Conservation (phyloP, 1,284 basidiomycete genomes). For the Sutorius eximius region DNA sequence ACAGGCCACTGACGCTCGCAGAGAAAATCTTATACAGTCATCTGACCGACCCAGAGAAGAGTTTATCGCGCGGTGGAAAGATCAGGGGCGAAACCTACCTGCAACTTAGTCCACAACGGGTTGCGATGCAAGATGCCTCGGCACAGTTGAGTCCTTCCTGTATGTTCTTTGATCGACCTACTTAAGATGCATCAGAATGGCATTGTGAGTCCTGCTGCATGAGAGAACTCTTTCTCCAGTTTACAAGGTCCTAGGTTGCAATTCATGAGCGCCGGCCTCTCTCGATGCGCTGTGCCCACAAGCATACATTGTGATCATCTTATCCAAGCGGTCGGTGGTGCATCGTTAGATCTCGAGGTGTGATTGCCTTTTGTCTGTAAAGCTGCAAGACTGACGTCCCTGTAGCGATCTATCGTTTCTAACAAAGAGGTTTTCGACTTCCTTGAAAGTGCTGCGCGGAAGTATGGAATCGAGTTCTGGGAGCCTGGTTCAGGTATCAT, state of each 20-base stretch:
- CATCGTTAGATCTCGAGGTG: conserved; percentile 83
- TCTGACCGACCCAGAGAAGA: conserved; percentile 77
- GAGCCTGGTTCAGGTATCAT: conserved; percentile 94
- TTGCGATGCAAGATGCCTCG: conserved; percentile 99
- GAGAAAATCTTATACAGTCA: conserved; percentile 99
- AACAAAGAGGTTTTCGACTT: conserved; percentile 99
- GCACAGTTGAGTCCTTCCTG: conserved; percentile 71
- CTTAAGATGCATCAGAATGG: conserved; percentile 58
- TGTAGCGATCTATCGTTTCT: conserved; percentile 77
- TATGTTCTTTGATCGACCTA: background rate
- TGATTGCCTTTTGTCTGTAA: conserved; percentile 30
- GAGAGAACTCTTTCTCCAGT: background rate
- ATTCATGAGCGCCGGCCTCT: conserved; percentile 97
- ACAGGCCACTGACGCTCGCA: conserved; percentile 82
- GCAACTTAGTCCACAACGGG: conserved; percentile 88
- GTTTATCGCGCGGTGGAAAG: conserved; percentile 62
- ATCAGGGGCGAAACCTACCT: conserved; percentile 89
- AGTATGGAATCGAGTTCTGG: conserved; percentile 98
- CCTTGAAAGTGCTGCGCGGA: conserved; percentile 89
- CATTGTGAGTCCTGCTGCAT: conserved; percentile 51
- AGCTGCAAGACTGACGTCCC: conserved; percentile 1
- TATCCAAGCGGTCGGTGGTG: conserved; percentile 87
- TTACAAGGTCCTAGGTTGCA: conserved; percentile 66
- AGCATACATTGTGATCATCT: conserved; percentile 98
- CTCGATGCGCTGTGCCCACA: conserved; percentile 81